A percentile compares a stretch with the other conserved stretches of the same genome.
phyloP scores from a whole-genome alignment of 208 protist species.

The Leishmania aethiopica region DNA sequence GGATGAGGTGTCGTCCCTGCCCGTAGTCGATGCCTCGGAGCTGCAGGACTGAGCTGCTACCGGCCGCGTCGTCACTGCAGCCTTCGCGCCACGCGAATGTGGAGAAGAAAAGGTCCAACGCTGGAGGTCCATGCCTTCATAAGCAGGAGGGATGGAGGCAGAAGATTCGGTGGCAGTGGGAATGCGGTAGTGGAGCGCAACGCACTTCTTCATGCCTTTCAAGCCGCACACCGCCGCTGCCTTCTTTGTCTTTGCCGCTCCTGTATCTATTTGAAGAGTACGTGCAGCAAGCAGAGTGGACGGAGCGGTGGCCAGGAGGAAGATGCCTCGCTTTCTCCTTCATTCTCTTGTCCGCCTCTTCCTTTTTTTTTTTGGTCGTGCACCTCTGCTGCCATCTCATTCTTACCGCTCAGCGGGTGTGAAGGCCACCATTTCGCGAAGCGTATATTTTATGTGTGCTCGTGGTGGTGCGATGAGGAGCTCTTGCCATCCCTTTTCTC shows the following conservation, averaged over 20 bases:
- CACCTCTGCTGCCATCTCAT: background rate
- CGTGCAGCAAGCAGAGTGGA: background rate
- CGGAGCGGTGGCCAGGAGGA: background rate
- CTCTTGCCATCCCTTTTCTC: background rate
- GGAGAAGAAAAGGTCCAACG: background rate
- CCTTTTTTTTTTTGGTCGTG: background rate
- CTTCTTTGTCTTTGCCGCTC: background rate
- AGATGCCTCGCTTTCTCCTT: background rate
- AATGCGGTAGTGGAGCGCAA: background rate
- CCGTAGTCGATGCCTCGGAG: slow-evolving; percentile 74
- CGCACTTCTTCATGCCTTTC: background rate
- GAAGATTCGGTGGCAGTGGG: background rate
- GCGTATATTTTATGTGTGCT: background rate
- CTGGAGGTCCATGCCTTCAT: background rate
- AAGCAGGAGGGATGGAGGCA: background rate
- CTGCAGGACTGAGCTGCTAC: slow-evolving; percentile 45
- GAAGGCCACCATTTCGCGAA: background rate
- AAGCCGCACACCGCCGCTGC: background rate
- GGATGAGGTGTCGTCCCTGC: slow-evolving; percentile 67
- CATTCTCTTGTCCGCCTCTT: background rate
- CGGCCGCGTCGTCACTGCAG: slow-evolving; percentile 18
- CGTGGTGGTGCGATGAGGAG: background rate
- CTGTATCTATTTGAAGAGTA: background rate
- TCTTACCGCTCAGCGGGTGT: background rate
- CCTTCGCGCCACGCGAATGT: background rate